Percentiles rank a stretch among this genome's conserved stretches.
phyloP scores from a whole-genome alignment of 768 basidiomycete genomes.

The Kockovaella imperatae region DNA sequence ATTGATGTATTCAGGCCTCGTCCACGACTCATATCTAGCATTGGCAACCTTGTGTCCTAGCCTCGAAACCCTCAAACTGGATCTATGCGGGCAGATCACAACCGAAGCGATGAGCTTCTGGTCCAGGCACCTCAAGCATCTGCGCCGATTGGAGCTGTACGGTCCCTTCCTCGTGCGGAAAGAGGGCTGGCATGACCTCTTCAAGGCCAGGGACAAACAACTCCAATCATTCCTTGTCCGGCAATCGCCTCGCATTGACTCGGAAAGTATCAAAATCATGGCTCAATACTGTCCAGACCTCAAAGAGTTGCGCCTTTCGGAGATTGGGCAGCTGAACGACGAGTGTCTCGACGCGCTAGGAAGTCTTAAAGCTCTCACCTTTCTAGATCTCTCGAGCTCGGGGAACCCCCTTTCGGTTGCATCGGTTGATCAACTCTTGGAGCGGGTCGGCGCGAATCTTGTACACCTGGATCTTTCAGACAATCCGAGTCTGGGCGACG shows the following conservation, averaged over 20 bases:
- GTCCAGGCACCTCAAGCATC: slow-evolving; percentile 56
- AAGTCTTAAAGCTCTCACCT: slow-evolving; percentile 50
- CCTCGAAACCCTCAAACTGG: slow-evolving; percentile 67
- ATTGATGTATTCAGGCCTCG: slow-evolving; percentile 52
- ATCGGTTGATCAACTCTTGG: slow-evolving; percentile 55
- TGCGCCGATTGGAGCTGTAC: slow-evolving; percentile 68
- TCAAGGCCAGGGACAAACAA: slow-evolving; percentile 54
- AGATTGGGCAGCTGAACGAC: slow-evolving; percentile 65
- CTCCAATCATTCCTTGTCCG: slow-evolving; percentile 70
- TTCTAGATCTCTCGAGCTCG: slow-evolving; percentile 61
- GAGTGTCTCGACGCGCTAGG: slow-evolving; percentile 56
- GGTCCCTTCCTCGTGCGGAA: slow-evolving; percentile 64
- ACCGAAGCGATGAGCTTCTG: slow-evolving; percentile 48
- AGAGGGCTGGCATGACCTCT: slow-evolving; percentile 66
- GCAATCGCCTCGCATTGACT: slow-evolving; percentile 78
- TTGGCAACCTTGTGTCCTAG: slow-evolving; percentile 77
- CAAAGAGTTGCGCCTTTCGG: slow-evolving; percentile 66
- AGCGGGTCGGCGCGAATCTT: slow-evolving; percentile 53
- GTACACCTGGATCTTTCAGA: slow-evolving; percentile 63
- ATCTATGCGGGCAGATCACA: slow-evolving; percentile 76
- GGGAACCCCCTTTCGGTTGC: slow-evolving; percentile 52
- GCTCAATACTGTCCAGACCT: slow-evolving; percentile 54
- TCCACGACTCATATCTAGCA: slow-evolving; percentile 59
- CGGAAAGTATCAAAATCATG: slow-evolving; percentile 58
- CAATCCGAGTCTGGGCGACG: slow-evolving; percentile 53